phyloP scores from a whole-genome alignment of 2,329 filamentous ascomycete genomes.

The Dactylellina haptotyla region DNA sequence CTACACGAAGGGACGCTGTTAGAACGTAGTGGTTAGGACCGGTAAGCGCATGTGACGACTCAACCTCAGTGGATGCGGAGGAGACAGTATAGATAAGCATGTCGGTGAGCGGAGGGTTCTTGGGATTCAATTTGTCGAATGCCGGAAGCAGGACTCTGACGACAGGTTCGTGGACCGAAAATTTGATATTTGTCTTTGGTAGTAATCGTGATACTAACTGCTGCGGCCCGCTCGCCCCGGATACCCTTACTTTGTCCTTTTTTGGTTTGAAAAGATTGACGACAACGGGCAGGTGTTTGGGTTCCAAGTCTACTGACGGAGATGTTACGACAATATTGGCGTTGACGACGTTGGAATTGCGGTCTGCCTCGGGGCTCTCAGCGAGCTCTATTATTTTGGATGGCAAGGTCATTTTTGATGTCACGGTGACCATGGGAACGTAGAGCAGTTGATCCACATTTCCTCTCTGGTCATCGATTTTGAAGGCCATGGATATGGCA shows the following conservation, averaged over 20 bases:
- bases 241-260: constrained; percentile 61
- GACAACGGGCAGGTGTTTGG: constrained; percentile 86
- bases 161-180: constrained; percentile 96
- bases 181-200: constrained; percentile 92
- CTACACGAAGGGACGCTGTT: constrained; percentile 80
- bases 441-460: constrained; percentile 89
- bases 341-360: constrained; percentile 95
- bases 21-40: constrained; percentile 88
- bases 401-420: constrained; percentile 88
- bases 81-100: constrained; percentile 95
- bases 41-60: constrained; percentile 90
- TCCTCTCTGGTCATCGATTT: constrained; percentile 87
- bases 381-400: constrained; percentile 90
- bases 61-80: constrained; percentile 88
- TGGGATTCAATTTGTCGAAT: constrained; percentile 68
- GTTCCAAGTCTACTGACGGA: constrained; percentile 90
- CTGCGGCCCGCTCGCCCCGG: constrained; percentile 63
- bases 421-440: constrained; percentile 96
- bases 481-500: constrained; percentile 89
- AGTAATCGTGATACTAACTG: constrained; percentile 86
- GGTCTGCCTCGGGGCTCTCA: constrained; percentile 76
- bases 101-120: constrained; percentile 83
- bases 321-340: constrained; percentile 97
- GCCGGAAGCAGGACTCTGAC: constrained; percentile 87
- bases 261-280: constrained; percentile 74